phyloP scores from a whole-genome alignment of 1,139 yeast genomes.

The Taphrina sp. region DNA sequence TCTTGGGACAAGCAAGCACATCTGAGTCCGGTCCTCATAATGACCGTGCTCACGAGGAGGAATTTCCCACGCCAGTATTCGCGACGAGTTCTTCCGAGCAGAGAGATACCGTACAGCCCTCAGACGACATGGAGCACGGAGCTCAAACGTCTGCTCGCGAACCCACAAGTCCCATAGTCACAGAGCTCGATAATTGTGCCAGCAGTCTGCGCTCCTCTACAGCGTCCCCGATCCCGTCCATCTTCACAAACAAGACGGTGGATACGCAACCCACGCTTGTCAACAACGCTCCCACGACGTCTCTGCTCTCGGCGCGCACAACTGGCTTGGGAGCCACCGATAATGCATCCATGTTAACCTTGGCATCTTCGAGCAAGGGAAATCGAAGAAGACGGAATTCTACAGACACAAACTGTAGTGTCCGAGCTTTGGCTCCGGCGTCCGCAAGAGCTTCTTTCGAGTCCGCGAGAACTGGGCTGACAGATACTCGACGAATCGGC shows the following conservation, averaged over 20 bases:
- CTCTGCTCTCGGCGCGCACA: conserved; percentile 14
- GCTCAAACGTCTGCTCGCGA: background rate
- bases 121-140: too few relatives aligned
- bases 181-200: background rate
- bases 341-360: conserved; percentile 27
- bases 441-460: conserved; percentile 27
- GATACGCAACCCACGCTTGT: conserved; percentile 21
- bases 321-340: conserved; percentile 19
- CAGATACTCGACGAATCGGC: conserved; percentile 1
- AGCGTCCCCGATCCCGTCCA: conserved; percentile 18
- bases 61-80: background rate
- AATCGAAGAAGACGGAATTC: conserved; percentile 10
- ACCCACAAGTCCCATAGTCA: background rate
- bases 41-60: background rate
- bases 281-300: conserved; percentile 7
- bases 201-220: conserved; percentile 9
- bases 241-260: conserved; percentile 14
- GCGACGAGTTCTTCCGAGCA: background rate
- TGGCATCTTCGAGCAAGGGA: conserved; percentile 27
- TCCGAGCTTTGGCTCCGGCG: conserved; percentile 26
- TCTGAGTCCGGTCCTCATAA: background rate
- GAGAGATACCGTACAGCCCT: background rate
- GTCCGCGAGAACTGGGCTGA: conserved; percentile 12
- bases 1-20: background rate
- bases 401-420: conserved; percentile 24